Conservation (phyloP, 2,329 filamentous ascomycete species). For the Coniochaeta prunicola region DNA sequence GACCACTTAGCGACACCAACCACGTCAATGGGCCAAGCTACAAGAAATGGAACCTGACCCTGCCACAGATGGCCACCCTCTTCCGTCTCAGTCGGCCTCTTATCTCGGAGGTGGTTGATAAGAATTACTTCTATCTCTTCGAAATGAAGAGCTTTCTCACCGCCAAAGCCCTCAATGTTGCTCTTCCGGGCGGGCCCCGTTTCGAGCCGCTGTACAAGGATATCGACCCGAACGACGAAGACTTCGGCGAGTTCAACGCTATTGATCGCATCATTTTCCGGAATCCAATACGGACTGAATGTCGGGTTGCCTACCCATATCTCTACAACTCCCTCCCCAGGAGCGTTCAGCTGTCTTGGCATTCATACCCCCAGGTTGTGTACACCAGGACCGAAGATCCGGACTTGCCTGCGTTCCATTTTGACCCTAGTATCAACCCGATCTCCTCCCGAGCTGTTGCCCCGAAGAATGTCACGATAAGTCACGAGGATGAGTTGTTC, state of each 20-base stretch:
- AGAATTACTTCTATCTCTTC: constrained; percentile 98
- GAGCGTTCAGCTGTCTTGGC: constrained; percentile 89
- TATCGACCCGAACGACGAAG: constrained; percentile 96
- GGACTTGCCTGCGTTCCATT: constrained; percentile 91
- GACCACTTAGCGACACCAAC: constrained; percentile 80
- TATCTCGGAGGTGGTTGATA: constrained; percentile 84
- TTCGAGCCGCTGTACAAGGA: constrained; percentile 99
- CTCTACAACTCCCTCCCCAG: constrained; percentile 94
- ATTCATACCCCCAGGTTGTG: constrained; percentile 87
- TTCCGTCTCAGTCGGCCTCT: constrained; percentile 88
- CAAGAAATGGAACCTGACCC: constrained; percentile 85
- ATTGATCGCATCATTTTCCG: constrained; percentile 99
- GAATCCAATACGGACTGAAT: constrained; percentile 89
- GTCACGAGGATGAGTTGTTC: constrained; percentile 91
- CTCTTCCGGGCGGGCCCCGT: constrained; percentile 91
- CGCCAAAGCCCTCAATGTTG: constrained; percentile 93
- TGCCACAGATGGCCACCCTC: constrained; percentile 93
- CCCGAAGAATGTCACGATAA: constrained; percentile 86
- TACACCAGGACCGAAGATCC: constrained; percentile 84
- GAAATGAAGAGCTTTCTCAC: constrained; percentile 92
- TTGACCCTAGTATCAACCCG: constrained; percentile 95
- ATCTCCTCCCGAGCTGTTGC: constrained; percentile 93
- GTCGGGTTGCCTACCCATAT: constrained; percentile 87
- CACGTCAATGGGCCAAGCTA: constrained; percentile 97
- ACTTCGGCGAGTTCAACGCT: constrained; percentile 98